phyloP scores from a whole-genome alignment of 345 rosid species.

The Eutrema heterophyllum region DNA sequence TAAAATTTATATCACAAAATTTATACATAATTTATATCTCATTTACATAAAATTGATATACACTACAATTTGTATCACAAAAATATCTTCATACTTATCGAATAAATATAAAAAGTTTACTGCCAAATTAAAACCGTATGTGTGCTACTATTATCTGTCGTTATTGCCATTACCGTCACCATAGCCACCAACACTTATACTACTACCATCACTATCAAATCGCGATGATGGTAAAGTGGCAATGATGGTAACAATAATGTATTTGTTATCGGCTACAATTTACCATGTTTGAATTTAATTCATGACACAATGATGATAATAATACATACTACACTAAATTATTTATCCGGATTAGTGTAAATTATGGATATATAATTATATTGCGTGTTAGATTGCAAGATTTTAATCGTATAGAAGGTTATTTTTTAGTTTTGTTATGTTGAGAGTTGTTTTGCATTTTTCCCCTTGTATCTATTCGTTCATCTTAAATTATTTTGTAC shows the following conservation, averaged over 20 bases:
- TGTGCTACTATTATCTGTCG: too few relatives aligned
- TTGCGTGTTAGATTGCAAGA: background rate
- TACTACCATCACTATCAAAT: too few relatives aligned
- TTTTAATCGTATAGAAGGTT: background rate
- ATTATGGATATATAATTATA: background rate
- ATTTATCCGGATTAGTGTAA: background rate
- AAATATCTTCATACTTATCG: background rate
- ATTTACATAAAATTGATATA: background rate
- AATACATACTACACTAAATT: background rate
- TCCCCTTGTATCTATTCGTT: background rate
- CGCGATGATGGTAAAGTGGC: background rate
- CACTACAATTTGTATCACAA: background rate
- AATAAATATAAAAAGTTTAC: background rate
- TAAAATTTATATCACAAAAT: too few relatives aligned
- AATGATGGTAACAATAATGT: background rate
- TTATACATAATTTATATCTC: too few relatives aligned
- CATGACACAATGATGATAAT: background rate
- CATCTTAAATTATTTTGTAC: conserved; percentile 2
- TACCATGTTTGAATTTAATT: background rate
- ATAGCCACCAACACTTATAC: background rate
- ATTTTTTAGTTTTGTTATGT: background rate
- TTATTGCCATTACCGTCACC: background rate
- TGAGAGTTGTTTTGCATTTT: background rate
- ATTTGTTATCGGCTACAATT: background rate
- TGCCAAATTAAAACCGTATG: background rate